Percentiles rank a stretch among this genome's conserved stretches.
phyloP scores from a whole-genome alignment of 495 filamentous ascomycete genomes.

The Podospora sp. region DNA sequence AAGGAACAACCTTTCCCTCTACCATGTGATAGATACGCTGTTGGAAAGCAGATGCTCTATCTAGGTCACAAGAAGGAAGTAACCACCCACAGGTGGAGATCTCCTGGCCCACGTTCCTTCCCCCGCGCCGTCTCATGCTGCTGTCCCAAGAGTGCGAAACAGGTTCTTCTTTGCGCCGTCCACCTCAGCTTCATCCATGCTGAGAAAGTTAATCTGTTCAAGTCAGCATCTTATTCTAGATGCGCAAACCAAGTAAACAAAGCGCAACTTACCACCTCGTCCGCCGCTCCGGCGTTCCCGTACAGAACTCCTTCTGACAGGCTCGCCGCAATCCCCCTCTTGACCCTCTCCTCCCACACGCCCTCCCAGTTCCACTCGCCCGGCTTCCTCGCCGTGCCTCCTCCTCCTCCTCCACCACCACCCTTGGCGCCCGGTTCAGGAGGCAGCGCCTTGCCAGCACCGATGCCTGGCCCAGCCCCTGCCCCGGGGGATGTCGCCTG shows the following conservation, averaged over 20 bases:
- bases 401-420: not conserved
- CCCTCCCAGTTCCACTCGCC: constrained; percentile 96
- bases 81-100: not conserved
- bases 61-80: not conserved
- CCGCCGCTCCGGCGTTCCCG: constrained; percentile 60
- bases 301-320: constrained; percentile 75
- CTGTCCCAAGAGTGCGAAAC: constrained; percentile 50
- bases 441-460: constrained; percentile 14
- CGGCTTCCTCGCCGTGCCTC: constrained; percentile 46
- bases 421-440: constrained; percentile 7
- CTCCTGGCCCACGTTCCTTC: too few relatives aligned
- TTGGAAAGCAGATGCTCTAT: not conserved
- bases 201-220: constrained; percentile 68
- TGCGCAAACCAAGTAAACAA: not conserved
- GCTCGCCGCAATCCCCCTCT: constrained; percentile 65
- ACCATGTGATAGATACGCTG: too few relatives aligned
- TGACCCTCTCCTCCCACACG: constrained; percentile 85
- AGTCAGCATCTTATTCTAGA: not conserved
- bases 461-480: constrained; percentile 24
- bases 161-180: constrained; percentile 63
- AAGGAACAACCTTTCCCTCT: not conserved
- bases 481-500: constrained; percentile 26
- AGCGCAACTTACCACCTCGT: constrained; percentile 65
- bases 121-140: constrained; percentile 20
- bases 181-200: constrained; percentile 63